These are phyloP conservation scores for Pulveroboletus sp. DNA, from an alignment of 768 basidiomycete species.

Conservation along the genomic window DNA sequence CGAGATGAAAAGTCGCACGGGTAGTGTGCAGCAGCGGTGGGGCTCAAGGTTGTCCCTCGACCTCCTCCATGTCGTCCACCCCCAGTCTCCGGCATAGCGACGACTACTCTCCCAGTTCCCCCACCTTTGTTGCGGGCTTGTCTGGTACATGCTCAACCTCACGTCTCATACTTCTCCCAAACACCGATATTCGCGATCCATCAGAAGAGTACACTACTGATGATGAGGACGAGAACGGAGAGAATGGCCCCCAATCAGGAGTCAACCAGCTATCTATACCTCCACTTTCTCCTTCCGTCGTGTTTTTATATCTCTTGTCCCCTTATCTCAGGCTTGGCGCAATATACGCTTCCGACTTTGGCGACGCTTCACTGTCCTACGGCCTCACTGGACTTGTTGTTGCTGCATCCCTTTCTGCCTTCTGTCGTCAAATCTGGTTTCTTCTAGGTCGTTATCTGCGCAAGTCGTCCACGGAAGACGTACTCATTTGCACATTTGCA, in stretches of 20 bases:
- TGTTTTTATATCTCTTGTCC: slow-evolving; percentile 65
- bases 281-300: slow-evolving; percentile 51
- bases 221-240: slow-evolving; percentile 38
- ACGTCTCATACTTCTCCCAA: slow-evolving; percentile 60
- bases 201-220: slow-evolving; percentile 38
- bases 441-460: slow-evolving; percentile 70
- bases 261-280: slow-evolving; percentile 25
- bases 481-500: slow-evolving; percentile 58
- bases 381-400: slow-evolving; percentile 46
- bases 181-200: slow-evolving; percentile 40
- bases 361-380: slow-evolving; percentile 43
- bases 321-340: slow-evolving; percentile 72
- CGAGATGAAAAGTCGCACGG: slow-evolving; percentile 16
- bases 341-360: slow-evolving; percentile 47
- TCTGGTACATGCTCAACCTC: slow-evolving; percentile 40
- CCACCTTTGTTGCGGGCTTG: slow-evolving; percentile 6
- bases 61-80: slow-evolving; percentile 1
- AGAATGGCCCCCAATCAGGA: slow-evolving; percentile 13
- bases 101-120: slow-evolving; percentile 6
- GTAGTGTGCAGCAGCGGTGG: background rate
- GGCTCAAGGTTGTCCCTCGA: slow-evolving; percentile 1
- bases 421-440: slow-evolving; percentile 69
- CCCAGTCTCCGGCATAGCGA: slow-evolving; percentile 6
- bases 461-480: slow-evolving; percentile 60
- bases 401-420: slow-evolving; percentile 54